A percentile compares a stretch with the other conserved stretches of the same genome.
Evolutionary conservation across 805 yeast species (phyloP).

Genomic region (Metschnikowia vanudenii): DNA sequence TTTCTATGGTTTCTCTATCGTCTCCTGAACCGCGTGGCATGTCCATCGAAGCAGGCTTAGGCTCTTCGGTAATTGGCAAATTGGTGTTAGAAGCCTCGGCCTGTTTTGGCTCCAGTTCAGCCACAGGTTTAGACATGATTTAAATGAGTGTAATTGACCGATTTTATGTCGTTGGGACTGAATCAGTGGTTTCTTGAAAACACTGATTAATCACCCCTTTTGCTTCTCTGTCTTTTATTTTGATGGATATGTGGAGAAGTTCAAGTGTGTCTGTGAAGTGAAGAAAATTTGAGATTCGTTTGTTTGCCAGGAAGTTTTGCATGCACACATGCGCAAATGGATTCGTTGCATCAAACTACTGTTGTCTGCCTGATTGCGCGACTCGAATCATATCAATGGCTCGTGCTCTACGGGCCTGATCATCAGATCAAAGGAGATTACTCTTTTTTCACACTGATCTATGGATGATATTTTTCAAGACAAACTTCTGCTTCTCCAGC

Average conservation of each 20-base stretch:
- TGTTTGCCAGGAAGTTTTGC: background rate
- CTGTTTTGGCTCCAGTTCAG: conserved; percentile 10
- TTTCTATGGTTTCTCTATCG: conserved; percentile 10
- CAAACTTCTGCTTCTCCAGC: conserved; percentile 37
- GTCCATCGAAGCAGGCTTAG: conserved; percentile 17
- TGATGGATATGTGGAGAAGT: background rate
- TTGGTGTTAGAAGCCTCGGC: conserved; percentile 9
- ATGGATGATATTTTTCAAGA: conserved; percentile 18
- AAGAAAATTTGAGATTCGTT: conserved; percentile 1
- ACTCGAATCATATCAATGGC: no score
- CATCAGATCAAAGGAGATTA: background rate
- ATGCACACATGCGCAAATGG: conserved; percentile 1
- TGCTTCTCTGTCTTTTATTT: background rate
- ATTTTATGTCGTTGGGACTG: background rate
- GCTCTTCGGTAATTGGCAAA: conserved; percentile 17
- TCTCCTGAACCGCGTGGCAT: conserved; percentile 9
- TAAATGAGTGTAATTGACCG: background rate
- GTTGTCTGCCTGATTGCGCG: background rate
- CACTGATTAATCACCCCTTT: background rate
- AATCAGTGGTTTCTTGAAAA: background rate
- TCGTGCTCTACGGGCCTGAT: background rate
- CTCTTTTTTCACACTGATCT: background rate
- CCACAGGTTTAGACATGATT: conserved; percentile 7
- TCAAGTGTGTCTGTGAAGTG: background rate
- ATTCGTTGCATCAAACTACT: conserved; percentile 1